Evolutionary conservation across 2,329 filamentous ascomycete genomes (phyloP).

Genomic region (Lithohypha guttulata): DNA sequence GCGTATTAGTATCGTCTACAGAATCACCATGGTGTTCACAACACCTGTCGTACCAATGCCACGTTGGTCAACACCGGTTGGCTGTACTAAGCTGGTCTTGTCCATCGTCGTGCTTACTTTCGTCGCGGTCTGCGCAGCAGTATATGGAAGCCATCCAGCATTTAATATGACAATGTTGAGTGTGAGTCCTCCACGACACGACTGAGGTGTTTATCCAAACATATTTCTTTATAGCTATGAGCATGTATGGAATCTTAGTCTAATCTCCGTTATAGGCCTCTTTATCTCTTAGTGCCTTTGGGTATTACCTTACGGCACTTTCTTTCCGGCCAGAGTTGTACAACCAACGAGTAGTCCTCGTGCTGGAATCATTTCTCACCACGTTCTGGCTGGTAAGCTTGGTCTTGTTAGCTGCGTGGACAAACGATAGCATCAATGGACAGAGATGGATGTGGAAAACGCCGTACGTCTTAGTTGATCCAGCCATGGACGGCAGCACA

Average conservation of each 20-base stretch:
- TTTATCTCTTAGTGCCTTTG: slow-evolving; percentile 16
- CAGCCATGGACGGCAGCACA: background rate
- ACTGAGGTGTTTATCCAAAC: no score
- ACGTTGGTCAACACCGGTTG: slow-evolving; percentile 16
- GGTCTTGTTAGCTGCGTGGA: slow-evolving; percentile 14
- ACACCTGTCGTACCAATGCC: slow-evolving; percentile 18
- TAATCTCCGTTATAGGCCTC: slow-evolving; percentile 13
- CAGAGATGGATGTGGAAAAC: background rate
- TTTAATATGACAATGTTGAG: slow-evolving; percentile 18
- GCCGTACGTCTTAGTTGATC: background rate
- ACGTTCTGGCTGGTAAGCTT: slow-evolving; percentile 18
- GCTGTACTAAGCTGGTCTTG: slow-evolving; percentile 15
- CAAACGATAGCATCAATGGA: slow-evolving; percentile 2
- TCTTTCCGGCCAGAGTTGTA: slow-evolving; percentile 16
- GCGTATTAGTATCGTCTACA: no score
- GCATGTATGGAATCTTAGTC: no score
- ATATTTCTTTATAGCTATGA: no score
- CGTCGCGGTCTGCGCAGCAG: slow-evolving; percentile 13
- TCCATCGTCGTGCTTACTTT: slow-evolving; percentile 15
- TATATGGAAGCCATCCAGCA: slow-evolving; percentile 14
- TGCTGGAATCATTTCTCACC: slow-evolving; percentile 16
- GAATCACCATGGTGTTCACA: slow-evolving; percentile 1
- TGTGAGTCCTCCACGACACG: slow-evolving; percentile 13
- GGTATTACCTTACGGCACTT: slow-evolving; percentile 17
- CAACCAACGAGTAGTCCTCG: slow-evolving; percentile 17